Percentiles rank a stretch among this genome's conserved stretches.
Evolutionary conservation across 805 yeast species (phyloP).

Genomic region (Kregervanrija pseudodelftensis): DNA sequence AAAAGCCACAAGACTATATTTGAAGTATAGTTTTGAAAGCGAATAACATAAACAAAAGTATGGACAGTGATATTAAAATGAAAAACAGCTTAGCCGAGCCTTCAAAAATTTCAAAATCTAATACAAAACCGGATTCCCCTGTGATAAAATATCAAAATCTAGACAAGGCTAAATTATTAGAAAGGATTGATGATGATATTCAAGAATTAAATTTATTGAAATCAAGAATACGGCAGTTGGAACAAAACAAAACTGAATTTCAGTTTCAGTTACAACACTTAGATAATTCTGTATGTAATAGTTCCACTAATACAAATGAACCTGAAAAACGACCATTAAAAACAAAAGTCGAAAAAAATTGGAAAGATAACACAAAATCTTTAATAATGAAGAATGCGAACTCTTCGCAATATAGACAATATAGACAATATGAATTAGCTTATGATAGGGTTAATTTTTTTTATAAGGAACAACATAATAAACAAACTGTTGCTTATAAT

Average conservation of each 20-base stretch:
- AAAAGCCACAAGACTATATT: too few species aligned
- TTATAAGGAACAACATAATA: constrained; percentile 60
- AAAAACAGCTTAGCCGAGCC: neutral
- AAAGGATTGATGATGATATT: constrained; percentile 36
- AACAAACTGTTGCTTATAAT: constrained; percentile 67
- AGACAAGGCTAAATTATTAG: constrained; percentile 28
- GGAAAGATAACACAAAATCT: constrained; percentile 19
- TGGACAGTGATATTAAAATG: too few species aligned
- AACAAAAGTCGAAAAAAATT: constrained; percentile 3
- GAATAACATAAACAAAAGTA: too few species aligned
- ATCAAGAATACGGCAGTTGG: constrained; percentile 20
- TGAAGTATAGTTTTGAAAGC: too few species aligned
- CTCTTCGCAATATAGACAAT: constrained; percentile 27
- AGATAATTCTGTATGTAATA: neutral
- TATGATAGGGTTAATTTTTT: constrained; percentile 60
- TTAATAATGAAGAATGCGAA: constrained; percentile 17
- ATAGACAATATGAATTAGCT: constrained; percentile 62
- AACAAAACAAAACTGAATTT: constrained; percentile 5
- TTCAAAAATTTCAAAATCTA: neutral
- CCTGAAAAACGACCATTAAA: neutral
- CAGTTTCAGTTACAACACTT: neutral
- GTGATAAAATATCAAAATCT: constrained; percentile 20
- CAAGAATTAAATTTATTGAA: constrained; percentile 34
- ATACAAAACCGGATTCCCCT: neutral
- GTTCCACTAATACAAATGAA: neutral